Conservation (phyloP, 495 filamentous ascomycete genomes). For the Penicillium coffeae region DNA sequence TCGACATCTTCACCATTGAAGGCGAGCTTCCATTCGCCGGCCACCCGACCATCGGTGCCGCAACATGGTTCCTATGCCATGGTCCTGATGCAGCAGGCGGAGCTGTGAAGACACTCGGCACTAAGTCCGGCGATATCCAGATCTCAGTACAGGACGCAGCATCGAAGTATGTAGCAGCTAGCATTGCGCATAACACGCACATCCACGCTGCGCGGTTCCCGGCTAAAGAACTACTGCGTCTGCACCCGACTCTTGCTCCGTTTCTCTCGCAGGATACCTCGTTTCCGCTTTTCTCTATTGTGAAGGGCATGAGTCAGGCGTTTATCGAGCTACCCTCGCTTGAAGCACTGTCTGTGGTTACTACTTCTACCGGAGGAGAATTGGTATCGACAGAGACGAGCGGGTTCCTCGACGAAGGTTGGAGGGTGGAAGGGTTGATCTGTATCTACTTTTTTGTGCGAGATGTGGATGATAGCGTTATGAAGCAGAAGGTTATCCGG, state of each 20-base stretch:
- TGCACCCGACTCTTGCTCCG: constrained; percentile 27
- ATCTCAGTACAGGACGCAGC: constrained; percentile 28
- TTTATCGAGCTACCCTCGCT: constrained; percentile 50
- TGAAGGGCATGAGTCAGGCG: constrained; percentile 67
- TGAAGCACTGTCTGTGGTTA: constrained; percentile 31
- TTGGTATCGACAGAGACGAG: constrained; percentile 6
- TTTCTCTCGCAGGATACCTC: constrained; percentile 15
- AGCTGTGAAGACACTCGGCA: constrained; percentile 40
- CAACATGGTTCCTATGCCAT: constrained; percentile 47
- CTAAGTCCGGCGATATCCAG: constrained; percentile 61
- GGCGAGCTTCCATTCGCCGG: constrained; percentile 71
- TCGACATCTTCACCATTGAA: constrained; percentile 68
- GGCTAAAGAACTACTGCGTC: constrained; percentile 25
- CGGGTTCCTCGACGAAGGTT: constrained; percentile 54
- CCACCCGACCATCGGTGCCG: constrained; percentile 72
- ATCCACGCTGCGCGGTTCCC: constrained; percentile 46
- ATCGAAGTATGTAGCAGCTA: constrained; percentile 39
- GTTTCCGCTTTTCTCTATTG: constrained; percentile 32
- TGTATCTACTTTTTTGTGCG: constrained; percentile 58
- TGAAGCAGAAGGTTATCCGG: constrained; percentile 29
- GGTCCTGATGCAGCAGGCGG: constrained; percentile 26
- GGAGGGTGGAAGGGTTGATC: constrained; percentile 49
- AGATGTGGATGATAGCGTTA: constrained; percentile 26
- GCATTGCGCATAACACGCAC: constrained; percentile 63
- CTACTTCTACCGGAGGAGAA: constrained; percentile 22